These are phyloP conservation scores for Xylaria sp. DNA, from an alignment of 2,329 filamentous ascomycete genomes.

Conservation along the genomic window DNA sequence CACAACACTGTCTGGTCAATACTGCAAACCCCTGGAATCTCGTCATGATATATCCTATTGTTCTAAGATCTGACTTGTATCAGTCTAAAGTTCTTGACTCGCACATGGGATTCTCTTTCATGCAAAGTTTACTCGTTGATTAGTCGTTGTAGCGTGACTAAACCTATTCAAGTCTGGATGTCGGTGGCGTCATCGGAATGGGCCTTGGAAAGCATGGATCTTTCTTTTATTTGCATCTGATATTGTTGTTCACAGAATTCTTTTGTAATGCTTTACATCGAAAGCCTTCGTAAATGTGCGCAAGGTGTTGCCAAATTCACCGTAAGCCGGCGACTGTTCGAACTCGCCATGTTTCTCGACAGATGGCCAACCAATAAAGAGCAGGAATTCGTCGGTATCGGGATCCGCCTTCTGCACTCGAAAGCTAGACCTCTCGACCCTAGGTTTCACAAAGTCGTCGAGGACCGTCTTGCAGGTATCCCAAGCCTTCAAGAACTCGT, in stretches of 20 bases:
- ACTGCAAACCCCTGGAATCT: conserved; percentile 1
- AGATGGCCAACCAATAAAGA: conserved; percentile 55
- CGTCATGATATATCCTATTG: not conserved
- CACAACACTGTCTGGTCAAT: conserved; percentile 10
- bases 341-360: conserved; percentile 52
- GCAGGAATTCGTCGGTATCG: conserved; percentile 53
- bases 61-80: not conserved
- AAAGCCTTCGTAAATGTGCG: conserved; percentile 39
- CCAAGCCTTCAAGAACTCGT: conserved; percentile 52
- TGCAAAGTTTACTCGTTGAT: not conserved
- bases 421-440: conserved; percentile 55
- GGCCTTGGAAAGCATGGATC: not conserved
- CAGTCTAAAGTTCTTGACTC: not conserved
- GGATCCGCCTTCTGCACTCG: conserved; percentile 54
- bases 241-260: conserved; percentile 44
- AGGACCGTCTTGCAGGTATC: conserved; percentile 49
- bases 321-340: conserved; percentile 42
- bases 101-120: not conserved
- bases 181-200: too few relatives aligned
- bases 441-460: conserved; percentile 47
- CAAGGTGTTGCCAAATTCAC: conserved; percentile 43
- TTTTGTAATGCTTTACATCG: conserved; percentile 51
- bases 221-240: conserved; percentile 10
- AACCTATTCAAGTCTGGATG: not conserved
- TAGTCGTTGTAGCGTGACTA: not conserved